Evolutionary conservation across 2,329 filamentous ascomycete genomes (phyloP).

Genomic region (Cladosporium sphaerospermum): DNA sequence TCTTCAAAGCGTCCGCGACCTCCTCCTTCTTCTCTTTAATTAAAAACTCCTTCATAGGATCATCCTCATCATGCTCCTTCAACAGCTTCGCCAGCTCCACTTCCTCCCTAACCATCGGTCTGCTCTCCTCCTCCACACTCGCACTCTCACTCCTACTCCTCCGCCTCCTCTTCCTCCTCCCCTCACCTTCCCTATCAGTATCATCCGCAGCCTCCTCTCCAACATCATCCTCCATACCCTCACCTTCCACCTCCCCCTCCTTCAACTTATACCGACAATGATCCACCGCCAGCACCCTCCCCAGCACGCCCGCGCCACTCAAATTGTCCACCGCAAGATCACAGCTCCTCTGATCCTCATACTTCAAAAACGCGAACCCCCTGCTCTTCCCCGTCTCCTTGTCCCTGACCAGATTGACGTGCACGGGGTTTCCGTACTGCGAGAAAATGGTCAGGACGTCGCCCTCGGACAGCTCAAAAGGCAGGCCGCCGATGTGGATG

Average conservation of each 20-base stretch:
- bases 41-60: slow-evolving; percentile 92
- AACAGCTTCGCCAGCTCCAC: slow-evolving; percentile 69
- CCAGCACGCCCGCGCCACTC: slow-evolving; percentile 75
- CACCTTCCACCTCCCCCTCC: slow-evolving; percentile 54
- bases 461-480: slow-evolving; percentile 88
- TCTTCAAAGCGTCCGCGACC: slow-evolving; percentile 62
- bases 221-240: slow-evolving; percentile 42
- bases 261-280: slow-evolving; percentile 86
- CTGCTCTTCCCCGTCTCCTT: slow-evolving; percentile 93
- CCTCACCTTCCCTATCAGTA: slow-evolving; percentile 31
- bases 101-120: slow-evolving; percentile 74
- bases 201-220: slow-evolving; percentile 46
- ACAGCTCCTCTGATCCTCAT: slow-evolving; percentile 94
- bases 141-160: slow-evolving; percentile 34
- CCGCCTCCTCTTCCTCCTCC: slow-evolving; percentile 40
- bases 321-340: slow-evolving; percentile 96
- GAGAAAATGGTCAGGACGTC: slow-evolving; percentile 96
- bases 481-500: slow-evolving; percentile 89
- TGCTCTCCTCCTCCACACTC: slow-evolving; percentile 36
- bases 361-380: slow-evolving; percentile 95
- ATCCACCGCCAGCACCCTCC: slow-evolving; percentile 77
- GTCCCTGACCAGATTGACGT: slow-evolving; percentile 86
- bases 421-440: slow-evolving; percentile 91
- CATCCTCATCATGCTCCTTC: slow-evolving; percentile 74
- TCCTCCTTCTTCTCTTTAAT: slow-evolving; percentile 89